Conservation (phyloP, 805 yeast genomes). For the Wickerhamomyces canadensis region DNA sequence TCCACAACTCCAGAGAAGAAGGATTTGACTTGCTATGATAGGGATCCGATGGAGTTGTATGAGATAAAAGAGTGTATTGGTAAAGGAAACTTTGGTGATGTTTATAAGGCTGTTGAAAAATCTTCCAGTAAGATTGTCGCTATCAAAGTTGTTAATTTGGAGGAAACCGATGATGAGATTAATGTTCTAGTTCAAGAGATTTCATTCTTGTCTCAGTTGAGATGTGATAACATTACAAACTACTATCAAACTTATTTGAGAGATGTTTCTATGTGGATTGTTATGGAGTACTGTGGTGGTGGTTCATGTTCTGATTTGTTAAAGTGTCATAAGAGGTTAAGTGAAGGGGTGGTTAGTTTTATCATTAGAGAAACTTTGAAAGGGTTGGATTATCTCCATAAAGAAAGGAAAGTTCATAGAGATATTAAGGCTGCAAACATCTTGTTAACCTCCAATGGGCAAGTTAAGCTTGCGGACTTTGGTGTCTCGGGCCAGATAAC, state of each 20-base stretch:
- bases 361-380: constrained; percentile 57
- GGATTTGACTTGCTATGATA: too few relatives aligned
- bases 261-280: constrained; percentile 75
- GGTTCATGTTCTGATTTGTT: constrained; percentile 83
- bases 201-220: constrained; percentile 60
- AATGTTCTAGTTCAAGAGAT: constrained; percentile 71
- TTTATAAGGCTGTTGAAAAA: constrained; percentile 49
- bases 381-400: constrained; percentile 76
- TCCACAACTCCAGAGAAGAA: too few relatives aligned
- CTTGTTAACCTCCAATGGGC: constrained; percentile 61
- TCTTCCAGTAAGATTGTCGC: constrained; percentile 53
- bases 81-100: constrained; percentile 84
- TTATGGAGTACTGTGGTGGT: constrained; percentile 94
- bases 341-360: constrained; percentile 55
- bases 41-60: constrained; percentile 27
- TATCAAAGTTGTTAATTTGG: constrained; percentile 80
- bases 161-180: constrained; percentile 72
- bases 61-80: constrained; percentile 59
- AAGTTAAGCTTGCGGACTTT: constrained; percentile 82
- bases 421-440: constrained; percentile 91
- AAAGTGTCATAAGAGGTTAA: constrained; percentile 44
- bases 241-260: constrained; percentile 58
- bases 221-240: constrained; percentile 57
- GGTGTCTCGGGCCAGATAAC: constrained; percentile 85
- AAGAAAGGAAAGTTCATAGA: constrained; percentile 73